A percentile compares a stretch with the other conserved stretches of the same genome.
Evolutionary conservation across 2,329 filamentous ascomycete species (phyloP).

Genomic region (Bisporella sp.): DNA sequence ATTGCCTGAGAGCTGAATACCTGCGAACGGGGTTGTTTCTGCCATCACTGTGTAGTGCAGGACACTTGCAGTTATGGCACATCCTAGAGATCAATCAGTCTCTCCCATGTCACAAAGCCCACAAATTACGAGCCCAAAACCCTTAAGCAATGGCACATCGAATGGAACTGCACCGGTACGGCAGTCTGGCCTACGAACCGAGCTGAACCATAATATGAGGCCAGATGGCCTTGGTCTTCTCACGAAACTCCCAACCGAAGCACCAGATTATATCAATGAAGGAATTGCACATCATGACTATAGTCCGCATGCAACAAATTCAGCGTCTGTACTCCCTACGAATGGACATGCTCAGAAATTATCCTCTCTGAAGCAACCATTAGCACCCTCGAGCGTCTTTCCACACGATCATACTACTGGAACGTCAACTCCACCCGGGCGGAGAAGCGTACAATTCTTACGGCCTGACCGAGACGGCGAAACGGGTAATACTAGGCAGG

Average conservation of each 20-base stretch:
- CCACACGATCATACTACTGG: constrained; percentile 15
- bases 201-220: constrained; percentile 17
- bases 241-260: constrained; percentile 16
- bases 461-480: constrained; percentile 40
- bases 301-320: constrained; percentile 2
- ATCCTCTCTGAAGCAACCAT: constrained; percentile 14
- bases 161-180: constrained; percentile 18
- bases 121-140: constrained; percentile 12
- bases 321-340: constrained; percentile 1
- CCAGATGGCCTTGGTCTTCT: constrained; percentile 3
- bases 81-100: constrained; percentile 26
- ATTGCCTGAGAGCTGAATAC: too few species aligned
- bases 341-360: constrained; percentile 4
- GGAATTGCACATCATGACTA: constrained; percentile 19
- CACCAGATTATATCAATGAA: constrained; percentile 27
- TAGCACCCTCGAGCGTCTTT: constrained; percentile 7
- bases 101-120: constrained; percentile 30
- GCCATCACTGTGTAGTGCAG: too few species aligned
- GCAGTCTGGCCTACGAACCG: constrained; percentile 21
- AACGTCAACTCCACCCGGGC: constrained; percentile 29
- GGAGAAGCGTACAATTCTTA: constrained; percentile 72
- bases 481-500: constrained; percentile 49
- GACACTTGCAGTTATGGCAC: constrained; percentile 14
- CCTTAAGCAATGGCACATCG: constrained; percentile 12
- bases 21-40: too few species aligned